A percentile compares a stretch with the other conserved stretches of the same genome.
These are phyloP conservation scores for Verticillium longisporum DNA, from an alignment of 2,329 filamentous ascomycete species.

Conservation along the genomic window DNA sequence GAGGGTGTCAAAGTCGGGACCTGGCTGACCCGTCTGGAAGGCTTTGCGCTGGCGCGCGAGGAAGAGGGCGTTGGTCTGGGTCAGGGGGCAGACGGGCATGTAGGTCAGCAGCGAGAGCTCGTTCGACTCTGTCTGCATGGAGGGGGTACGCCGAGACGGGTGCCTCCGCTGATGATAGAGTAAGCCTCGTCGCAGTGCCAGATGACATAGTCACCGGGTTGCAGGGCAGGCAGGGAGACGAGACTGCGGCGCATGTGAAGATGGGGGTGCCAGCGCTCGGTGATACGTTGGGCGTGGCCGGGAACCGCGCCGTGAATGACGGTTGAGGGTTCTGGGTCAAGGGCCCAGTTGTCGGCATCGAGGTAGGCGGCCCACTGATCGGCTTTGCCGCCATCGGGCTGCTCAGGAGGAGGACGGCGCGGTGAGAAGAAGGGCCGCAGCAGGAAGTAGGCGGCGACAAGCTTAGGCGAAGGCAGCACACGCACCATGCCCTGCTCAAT, in stretches of 20 bases:
- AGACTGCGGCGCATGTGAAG: conserved; percentile 45
- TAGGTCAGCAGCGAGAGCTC: conserved; percentile 46
- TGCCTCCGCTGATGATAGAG: conserved; percentile 39
- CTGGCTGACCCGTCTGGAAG: conserved; percentile 46
- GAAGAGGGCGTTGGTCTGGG: conserved; percentile 34
- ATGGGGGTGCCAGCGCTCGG: conserved; percentile 52
- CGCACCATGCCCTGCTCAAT: conserved; percentile 38
- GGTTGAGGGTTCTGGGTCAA: conserved; percentile 43
- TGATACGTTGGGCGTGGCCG: conserved; percentile 50
- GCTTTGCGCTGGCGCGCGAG: conserved; percentile 40
- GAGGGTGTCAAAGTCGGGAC: conserved; percentile 49
- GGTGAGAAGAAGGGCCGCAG: conserved; percentile 40
- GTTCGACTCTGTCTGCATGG: conserved; percentile 12
- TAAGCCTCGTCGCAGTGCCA: conserved; percentile 54
- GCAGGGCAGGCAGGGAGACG: conserved; percentile 47
- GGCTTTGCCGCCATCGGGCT: conserved; percentile 12
- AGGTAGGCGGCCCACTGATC: conserved; percentile 42
- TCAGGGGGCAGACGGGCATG: conserved; percentile 44
- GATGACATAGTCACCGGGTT: conserved; percentile 50
- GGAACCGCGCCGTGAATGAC: conserved; percentile 53
- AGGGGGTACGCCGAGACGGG: conserved; percentile 19
- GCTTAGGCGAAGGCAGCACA: conserved; percentile 39
- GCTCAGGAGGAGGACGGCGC: conserved; percentile 15
- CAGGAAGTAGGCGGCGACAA: conserved; percentile 39
- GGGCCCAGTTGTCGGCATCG: conserved; percentile 28